Evolutionary conservation across 2,329 filamentous ascomycete species (phyloP).

Genomic region (Xylaria sp.): DNA sequence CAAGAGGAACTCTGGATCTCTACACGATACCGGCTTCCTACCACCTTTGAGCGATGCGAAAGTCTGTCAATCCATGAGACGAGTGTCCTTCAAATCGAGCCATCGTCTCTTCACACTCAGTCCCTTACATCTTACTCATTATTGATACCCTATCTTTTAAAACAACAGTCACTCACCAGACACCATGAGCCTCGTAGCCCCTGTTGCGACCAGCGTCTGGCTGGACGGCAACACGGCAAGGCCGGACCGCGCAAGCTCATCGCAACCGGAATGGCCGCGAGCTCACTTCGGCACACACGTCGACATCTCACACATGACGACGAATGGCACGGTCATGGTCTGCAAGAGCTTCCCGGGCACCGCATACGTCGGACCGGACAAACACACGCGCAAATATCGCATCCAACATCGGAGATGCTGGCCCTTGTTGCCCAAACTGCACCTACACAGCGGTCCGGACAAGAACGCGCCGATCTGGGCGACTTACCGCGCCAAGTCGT

Average conservation of each 20-base stretch:
- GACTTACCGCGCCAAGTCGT: slow-evolving; percentile 5
- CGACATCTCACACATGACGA: neutral
- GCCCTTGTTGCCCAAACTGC: slow-evolving; percentile 6
- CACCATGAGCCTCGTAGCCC: neutral
- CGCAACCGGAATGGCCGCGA: slow-evolving; percentile 5
- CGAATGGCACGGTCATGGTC: neutral
- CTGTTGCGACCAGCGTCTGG: neutral
- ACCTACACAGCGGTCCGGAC: slow-evolving; percentile 4
- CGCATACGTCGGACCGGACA: slow-evolving; percentile 9
- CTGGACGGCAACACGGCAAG: neutral
- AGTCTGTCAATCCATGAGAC: neutral
- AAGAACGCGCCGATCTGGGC: slow-evolving; percentile 10
- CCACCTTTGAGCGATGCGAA: neutral
- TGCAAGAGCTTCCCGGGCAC: slow-evolving; percentile 8
- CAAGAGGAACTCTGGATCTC: too few species aligned
- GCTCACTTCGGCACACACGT: neutral
- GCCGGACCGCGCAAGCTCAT: neutral
- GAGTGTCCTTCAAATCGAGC: too few species aligned
- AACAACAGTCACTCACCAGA: neutral
- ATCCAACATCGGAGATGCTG: slow-evolving; percentile 7
- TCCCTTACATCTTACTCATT: neutral
- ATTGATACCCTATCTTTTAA: too few species aligned
- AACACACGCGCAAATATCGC: slow-evolving; percentile 9
- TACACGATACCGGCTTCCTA: neutral
- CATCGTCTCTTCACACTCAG: neutral